Conservation (phyloP, 768 basidiomycete genomes). For the Coprinopsis marcescibilis region DNA sequence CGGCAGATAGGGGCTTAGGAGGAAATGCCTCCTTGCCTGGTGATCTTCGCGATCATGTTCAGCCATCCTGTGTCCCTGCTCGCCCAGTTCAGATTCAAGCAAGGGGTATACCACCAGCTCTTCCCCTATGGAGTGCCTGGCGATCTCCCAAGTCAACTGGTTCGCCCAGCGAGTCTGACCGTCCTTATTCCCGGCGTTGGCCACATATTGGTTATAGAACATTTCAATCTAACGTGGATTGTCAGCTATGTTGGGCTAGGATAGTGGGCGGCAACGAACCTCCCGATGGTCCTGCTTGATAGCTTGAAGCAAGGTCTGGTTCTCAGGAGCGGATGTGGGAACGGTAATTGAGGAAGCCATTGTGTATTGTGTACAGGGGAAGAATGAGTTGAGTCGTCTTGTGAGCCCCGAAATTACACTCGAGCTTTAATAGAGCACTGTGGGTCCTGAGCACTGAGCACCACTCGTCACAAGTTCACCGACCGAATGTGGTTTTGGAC, state of each 20-base stretch:
- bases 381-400: no score
- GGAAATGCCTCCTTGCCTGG: constrained; percentile 28
- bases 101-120: constrained; percentile 62
- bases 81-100: constrained; percentile 52
- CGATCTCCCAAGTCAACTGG: constrained; percentile 57
- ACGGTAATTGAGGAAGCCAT: not conserved
- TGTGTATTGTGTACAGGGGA: no score
- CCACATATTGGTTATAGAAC: constrained; percentile 46
- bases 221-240: constrained; percentile 43
- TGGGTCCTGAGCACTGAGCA: no score
- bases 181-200: constrained; percentile 34
- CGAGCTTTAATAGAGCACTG: no score
- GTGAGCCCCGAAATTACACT: no score
- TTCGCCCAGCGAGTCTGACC: constrained; percentile 48
- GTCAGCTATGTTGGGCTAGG: not conserved
- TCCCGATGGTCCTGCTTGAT: constrained; percentile 13
- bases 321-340: not conserved
- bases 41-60: constrained; percentile 55
- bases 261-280: not conserved
- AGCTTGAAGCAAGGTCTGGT: not conserved
- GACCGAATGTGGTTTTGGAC: no score
- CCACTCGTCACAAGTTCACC: no score
- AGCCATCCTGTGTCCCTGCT: constrained; percentile 42
- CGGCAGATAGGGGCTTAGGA: not conserved
- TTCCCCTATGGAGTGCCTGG: constrained; percentile 55